Conservation (phyloP, 306 rosid genomes). For the Geum urbanum region DNA sequence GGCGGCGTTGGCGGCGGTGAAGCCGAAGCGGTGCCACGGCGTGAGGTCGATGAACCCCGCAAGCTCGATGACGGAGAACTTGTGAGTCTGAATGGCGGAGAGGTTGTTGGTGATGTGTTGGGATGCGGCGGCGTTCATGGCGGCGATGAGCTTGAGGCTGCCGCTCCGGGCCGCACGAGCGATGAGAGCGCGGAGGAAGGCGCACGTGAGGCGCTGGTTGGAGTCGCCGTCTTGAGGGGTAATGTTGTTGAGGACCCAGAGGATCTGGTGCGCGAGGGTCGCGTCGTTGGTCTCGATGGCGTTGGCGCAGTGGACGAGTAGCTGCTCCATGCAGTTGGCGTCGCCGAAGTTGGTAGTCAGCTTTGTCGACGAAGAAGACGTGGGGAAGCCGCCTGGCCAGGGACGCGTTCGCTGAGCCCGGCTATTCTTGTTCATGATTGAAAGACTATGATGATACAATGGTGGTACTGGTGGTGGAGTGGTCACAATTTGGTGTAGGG, state of each 20-base stretch:
- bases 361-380: constrained; percentile 41
- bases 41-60: constrained; percentile 85
- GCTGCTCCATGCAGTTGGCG: constrained; percentile 85
- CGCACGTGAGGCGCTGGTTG: constrained; percentile 73
- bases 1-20: constrained; percentile 73
- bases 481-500: constrained; percentile 43
- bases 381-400: constrained; percentile 73
- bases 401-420: constrained; percentile 45
- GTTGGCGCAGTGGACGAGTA: constrained; percentile 82
- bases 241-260: constrained; percentile 92
- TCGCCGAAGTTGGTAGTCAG: constrained; percentile 49
- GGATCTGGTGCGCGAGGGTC: constrained; percentile 79
- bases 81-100: constrained; percentile 39
- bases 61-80: constrained; percentile 71
- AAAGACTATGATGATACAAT: constrained; percentile 31
- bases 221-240: constrained; percentile 86
- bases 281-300: constrained; percentile 82
- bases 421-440: constrained; percentile 56
- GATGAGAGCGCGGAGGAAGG: constrained; percentile 75
- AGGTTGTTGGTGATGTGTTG: constrained; percentile 2
- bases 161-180: constrained; percentile 63
- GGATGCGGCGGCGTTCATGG: constrained; percentile 29
- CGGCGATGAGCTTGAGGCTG: constrained; percentile 50
- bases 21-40: constrained; percentile 91
- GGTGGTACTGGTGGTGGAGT: constrained; percentile 13